Evolutionary conservation across 371 early-diverging fungal genomes (phyloP), one percentile per base, ranked within the genome.

Genomic region (Chytridium lagenaria): DNA sequence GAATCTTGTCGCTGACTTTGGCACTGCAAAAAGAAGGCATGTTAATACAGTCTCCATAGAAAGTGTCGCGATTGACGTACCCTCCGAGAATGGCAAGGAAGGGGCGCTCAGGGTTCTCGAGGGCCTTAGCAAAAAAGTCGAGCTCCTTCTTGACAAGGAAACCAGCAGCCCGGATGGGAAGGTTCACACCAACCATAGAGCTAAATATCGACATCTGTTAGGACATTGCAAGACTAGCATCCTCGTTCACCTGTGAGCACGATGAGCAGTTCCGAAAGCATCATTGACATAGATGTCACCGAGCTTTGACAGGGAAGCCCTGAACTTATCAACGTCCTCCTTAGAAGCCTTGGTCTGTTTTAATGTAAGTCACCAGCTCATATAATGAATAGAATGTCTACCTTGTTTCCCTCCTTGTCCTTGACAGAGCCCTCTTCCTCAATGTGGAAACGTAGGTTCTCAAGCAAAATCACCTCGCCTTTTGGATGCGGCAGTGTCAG

Each of bases 121-220:
- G 88, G 90, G 90, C 98, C 88, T 96, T 94, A 74, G 94, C 92
- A 88, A 98, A 98, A 90, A 93, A 97, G 79, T 95, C 94, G 49
- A 99, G 89, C 88, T 99, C 99, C 90, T 98, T 98, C 89, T 97
- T 94, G 95, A 99, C 95, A 80, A 99, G 88, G 82, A 98, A 91
- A 69, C 99, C 99, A 52, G 98, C 93, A 34, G 96, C 97, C 68
- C 92, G 90, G 74, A 91, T 84, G 68, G 94, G 92, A 69, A 98
- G 88, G 59, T 95, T 87, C 68, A 98, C 94, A 71, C 98, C 98
- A 57, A 96, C 97, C 92, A 98, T 96, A 68, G 98, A 98, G 73
- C 93, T 93, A 85, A 90, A 93, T 51, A 67, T 28, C n/a, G n/a
- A n/a, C n/a, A n/a, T n/a, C n/a, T n/a, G n/a, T n/a, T n/a, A n/a